Base-by-base conservation (phyloP, 2,329 filamentous ascomycete species). In the Diaporthe aspalathi region DNA sequence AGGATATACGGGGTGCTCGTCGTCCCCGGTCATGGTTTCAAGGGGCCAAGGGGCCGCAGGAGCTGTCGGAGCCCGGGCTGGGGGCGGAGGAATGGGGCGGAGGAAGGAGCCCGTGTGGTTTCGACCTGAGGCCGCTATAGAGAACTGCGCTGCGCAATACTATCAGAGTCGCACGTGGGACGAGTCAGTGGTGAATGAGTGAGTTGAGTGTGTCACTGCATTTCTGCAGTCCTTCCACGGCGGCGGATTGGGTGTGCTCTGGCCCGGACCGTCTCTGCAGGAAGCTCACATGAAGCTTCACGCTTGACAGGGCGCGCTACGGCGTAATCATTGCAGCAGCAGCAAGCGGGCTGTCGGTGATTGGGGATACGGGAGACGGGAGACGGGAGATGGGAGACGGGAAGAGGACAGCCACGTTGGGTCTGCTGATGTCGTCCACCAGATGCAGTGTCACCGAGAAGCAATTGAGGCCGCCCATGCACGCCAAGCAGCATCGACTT, bases 1-100 rank as follows among this genome's bases (percentile, higher is more conserved):
- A 11, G 88, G 89, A 75, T 92, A 92, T 75, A 88, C 80, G 68
- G 74, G 70, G 38, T 70, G 38, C n/a, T 66, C 70, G 50, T 65
- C 68, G 27, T 62, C 43, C n/a, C 62, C 40, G 20, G 22, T 60
- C 67, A 68, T 68, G 24, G 54, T 60, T 50, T 45, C 67, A 65
- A 65, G 60, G 43, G 32, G n/a, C n/a, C n/a, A n/a, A n/a, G n/a
- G 32, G 60, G 60, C 60, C 35, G 29, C 45, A 65, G 60, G 60
- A 65, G 27, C 29, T 29, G 29, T 50, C 60, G n/a, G 60, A 45
- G 45, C 60, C 43, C 60, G 43, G 29, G 16, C 38, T 35, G 60
- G 45, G 45, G 45, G 60, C 45, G 29, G 60, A 65, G 45, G 60
- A 50, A 50, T 5, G 60, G 45, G 54, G 60, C n/a, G n/a, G n/a